Base-by-base conservation (phyloP, 2,329 filamentous ascomycete species). In the Fusarium sp. region DNA sequence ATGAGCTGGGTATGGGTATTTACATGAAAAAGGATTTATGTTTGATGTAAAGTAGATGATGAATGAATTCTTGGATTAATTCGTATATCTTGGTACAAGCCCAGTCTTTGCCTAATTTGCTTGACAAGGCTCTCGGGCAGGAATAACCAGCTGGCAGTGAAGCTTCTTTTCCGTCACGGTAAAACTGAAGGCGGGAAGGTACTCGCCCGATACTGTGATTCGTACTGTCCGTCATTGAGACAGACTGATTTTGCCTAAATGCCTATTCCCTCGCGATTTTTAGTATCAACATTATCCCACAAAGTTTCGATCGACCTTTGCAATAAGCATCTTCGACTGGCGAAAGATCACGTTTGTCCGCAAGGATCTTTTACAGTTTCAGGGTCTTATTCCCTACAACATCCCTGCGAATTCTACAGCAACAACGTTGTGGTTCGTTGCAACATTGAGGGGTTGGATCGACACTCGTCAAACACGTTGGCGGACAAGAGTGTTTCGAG, bases 401-500 rank as follows among this genome's bases (percentile, higher is more conserved):
- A 69, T 57, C 69, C 69, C 53, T 66, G 54, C 38, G 45, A 68
- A 52, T 65, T 47, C 50, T 45, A 68, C n/a, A 38, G 36, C 38
- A 45, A 57, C 57, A 67, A 58, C 41, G 57, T 47, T 53, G 41
- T 50, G 42, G 35, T 35, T 50, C 50, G 62, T 45, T 57, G 55
- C 59, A 62, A 58, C 55, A 38, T 60, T 57, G 54, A 41, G 55
- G 41, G 54, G 57, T 45, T 54, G 41, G 55, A 60, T 74, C 70
- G 63, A 39, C 71, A 44, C n/a, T 71, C 56, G 58, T 76, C 73
- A 75, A 75, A 75, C 69, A 49, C 53, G 36, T 50, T 60, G 50
- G 50, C 61, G 50, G 53, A 58, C 56, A 44, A 52, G 47, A 71
- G 56, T 59, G 70, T 72, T 72, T 72, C 66, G 70, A 42, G 52